A percentile compares a stretch with the other conserved stretches of the same genome.
These are phyloP conservation scores for Cryptococcus sp. DNA, from an alignment of 1,284 basidiomycete genomes.

Conservation along the genomic window DNA sequence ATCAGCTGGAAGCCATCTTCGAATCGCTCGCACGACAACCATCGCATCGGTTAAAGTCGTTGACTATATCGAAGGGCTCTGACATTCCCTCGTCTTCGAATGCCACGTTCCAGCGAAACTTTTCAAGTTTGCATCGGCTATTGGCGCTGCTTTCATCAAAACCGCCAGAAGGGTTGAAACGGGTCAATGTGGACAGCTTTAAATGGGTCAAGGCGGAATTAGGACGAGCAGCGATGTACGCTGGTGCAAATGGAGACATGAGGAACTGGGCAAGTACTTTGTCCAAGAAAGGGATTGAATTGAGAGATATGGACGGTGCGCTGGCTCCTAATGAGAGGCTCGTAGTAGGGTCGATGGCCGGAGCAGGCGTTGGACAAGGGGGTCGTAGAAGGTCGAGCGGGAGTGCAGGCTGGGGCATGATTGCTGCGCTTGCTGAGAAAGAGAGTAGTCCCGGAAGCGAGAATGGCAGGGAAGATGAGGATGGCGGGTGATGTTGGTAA, in stretches of 20 bases:
- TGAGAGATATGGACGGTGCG: conserved; percentile 45
- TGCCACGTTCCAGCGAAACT: background rate
- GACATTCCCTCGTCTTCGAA: conserved; percentile 3
- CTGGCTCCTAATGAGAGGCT: conserved; percentile 11
- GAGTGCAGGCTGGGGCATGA: background rate
- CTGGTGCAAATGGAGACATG: conserved; percentile 46
- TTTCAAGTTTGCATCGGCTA: background rate
- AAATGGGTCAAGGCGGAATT: conserved; percentile 42
- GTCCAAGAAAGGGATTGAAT: conserved; percentile 22
- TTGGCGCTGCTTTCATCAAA: background rate
- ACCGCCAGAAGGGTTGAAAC: conserved; percentile 11
- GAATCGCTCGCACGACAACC: conserved; percentile 1
- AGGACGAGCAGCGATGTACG: conserved; percentile 36
- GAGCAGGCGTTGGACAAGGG: background rate
- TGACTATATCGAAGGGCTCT: conserved; percentile 64
- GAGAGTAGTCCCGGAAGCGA: conserved; percentile 1
- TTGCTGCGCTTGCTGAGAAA: background rate
- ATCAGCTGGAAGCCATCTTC: conserved; percentile 10
- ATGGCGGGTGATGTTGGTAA: conserved; percentile 14
- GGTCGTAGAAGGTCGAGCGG: conserved; percentile 5
- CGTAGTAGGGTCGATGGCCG: background rate
- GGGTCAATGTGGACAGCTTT: conserved; percentile 42
- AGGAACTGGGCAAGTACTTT: conserved; percentile 36
- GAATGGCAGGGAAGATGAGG: conserved; percentile 18
- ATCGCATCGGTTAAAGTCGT: conserved; percentile 60